Evolutionary conservation across 345 rosid species (phyloP).

Genomic region (Lepidium sativum): DNA sequence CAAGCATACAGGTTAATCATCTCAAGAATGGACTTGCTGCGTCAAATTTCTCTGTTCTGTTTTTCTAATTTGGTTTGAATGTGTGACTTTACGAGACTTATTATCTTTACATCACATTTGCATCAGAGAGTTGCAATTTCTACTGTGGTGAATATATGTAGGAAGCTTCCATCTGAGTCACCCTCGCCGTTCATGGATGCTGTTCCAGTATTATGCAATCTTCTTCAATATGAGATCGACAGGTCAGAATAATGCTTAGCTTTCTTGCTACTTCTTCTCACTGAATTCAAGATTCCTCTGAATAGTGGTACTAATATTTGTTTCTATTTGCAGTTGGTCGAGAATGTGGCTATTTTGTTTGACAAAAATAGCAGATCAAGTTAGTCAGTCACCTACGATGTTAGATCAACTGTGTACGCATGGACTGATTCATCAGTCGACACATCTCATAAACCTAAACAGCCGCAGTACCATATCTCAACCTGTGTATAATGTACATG

Average conservation of each 20-base stretch:
- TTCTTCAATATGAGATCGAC: conserved; percentile 83
- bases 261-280: conserved; percentile 6
- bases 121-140: conserved; percentile 88
- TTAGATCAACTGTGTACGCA: conserved; percentile 71
- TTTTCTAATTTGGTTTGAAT: background rate
- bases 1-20: conserved; percentile 67
- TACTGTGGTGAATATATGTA: conserved; percentile 81
- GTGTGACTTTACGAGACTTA: conserved; percentile 4
- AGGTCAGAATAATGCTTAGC: conserved; percentile 32
- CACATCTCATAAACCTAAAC: conserved; percentile 53
- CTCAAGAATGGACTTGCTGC: background rate
- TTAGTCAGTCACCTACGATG: conserved; percentile 54
- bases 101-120: conserved; percentile 4
- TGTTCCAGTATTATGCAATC: conserved; percentile 77
- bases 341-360: conserved; percentile 73
- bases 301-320: background rate
- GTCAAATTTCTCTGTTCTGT: background rate
- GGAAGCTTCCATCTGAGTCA: conserved; percentile 64
- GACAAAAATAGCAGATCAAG: conserved; percentile 69
- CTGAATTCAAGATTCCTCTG: background rate
- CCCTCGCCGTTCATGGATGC: conserved; percentile 60
- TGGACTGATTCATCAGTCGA: conserved; percentile 61
- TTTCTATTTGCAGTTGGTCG: conserved; percentile 58
- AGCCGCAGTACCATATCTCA: conserved; percentile 74
- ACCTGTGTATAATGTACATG: conserved; percentile 61